Conservation (phyloP, 2,329 filamentous ascomycete species). For the Zymoseptoria ardabiliae region DNA sequence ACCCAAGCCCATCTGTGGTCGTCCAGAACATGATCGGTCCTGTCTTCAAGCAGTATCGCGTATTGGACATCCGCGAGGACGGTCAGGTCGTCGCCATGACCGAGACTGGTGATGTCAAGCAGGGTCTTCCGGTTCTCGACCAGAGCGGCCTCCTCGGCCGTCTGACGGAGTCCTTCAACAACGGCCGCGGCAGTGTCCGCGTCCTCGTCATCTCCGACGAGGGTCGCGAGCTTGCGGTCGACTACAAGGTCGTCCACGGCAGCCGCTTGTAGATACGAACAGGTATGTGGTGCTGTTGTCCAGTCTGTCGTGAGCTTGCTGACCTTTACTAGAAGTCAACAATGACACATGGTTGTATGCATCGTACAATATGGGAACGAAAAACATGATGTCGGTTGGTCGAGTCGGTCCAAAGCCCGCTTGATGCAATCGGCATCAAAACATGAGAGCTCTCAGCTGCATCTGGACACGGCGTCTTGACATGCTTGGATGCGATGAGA, state of each 20-base stretch:
- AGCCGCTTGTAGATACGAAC: slow-evolving; percentile 49
- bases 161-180: slow-evolving; percentile 76
- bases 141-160: slow-evolving; percentile 83
- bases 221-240: slow-evolving; percentile 89
- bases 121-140: slow-evolving; percentile 84
- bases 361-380: not conserved
- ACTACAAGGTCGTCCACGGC: slow-evolving; percentile 96
- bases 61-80: slow-evolving; percentile 90
- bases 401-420: not conserved
- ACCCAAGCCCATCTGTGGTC: slow-evolving; percentile 90
- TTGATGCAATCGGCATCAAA: not conserved
- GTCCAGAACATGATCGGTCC: slow-evolving; percentile 99
- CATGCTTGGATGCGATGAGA: slow-evolving; percentile 7
- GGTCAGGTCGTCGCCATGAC: slow-evolving; percentile 88
- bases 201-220: slow-evolving; percentile 93
- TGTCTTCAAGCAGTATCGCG: slow-evolving; percentile 99
- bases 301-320: not conserved
- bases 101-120: slow-evolving; percentile 97
- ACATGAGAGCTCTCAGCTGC: not conserved
- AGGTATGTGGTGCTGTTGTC: slow-evolving; percentile 2
- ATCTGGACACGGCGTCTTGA: slow-evolving; percentile 5
- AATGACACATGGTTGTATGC: not conserved
- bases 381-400: not conserved
- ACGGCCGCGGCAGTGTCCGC: slow-evolving; percentile 86
- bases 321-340: not conserved